Base-by-base conservation (phyloP, 129 eudicot species). In the Tagetes erecta region DNA sequence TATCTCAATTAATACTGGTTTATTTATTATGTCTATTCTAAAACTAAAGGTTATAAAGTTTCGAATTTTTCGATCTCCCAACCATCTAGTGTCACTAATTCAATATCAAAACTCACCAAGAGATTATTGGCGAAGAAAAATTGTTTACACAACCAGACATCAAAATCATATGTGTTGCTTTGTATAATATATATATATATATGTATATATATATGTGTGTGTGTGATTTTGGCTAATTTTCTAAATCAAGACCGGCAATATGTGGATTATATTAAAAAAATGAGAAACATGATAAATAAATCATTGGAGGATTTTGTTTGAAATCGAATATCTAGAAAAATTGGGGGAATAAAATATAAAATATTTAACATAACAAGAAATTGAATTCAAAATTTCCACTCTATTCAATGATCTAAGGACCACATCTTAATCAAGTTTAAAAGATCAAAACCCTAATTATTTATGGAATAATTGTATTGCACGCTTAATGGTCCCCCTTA, bases 401-500 rank as follows among this genome's bases (percentile, higher is more conserved):
- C 53, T 31, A 55, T 79, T 72, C 83, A 72, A 79, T 73, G 83
- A 66, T 56, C 74, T 42, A 67, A 79, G 83, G 83, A 79, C 83
- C 83, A 79, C 83, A 65, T 66, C 53, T 65, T 65, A 79, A 65
- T 73, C 83, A 65, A 79, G 45, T 55, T 78, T 38, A 53, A 56
- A 44, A 56, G 64, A 79, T 79, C 78, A 53, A 65, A 64, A 65
- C 78, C 31, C 45, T 64, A 42, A 65, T 72, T 72, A 72, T 44
- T 72, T 72, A 79, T 72, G 78, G 83, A 65, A 72, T 73, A 72
- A 79, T 66, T 36, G 62, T 68, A 65, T 6, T 72, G 83, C 83
- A 79, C 78, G 83, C 83, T 78, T 79, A 79, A 72, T 79, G 83
- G 83, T 79, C 83, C 83, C 83, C 83, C 83, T 72, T 72, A 65